Evolutionary conservation across 129 eudicot species (phyloP).

Genomic region (Artemisia annua): DNA sequence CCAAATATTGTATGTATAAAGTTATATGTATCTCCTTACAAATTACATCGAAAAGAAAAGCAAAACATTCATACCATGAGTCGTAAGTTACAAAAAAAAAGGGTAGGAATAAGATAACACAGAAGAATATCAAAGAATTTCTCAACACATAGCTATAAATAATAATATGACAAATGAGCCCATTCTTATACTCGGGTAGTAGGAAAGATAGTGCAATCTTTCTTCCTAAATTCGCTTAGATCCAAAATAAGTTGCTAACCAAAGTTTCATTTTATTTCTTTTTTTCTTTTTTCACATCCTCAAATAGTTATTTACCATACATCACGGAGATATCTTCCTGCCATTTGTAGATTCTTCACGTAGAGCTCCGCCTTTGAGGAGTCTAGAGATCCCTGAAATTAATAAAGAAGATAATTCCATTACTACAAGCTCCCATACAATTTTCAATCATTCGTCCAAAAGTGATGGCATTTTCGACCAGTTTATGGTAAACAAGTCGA

Average conservation of each 20-base stretch:
- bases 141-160: slow-evolving; percentile 26
- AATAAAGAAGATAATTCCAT: not conserved
- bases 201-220: slow-evolving; percentile 19
- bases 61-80: slow-evolving; percentile 24
- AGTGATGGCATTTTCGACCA: not conserved
- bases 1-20: slow-evolving; percentile 23
- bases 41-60: slow-evolving; percentile 16
- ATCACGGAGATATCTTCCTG: slow-evolving; percentile 90
- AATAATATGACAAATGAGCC: slow-evolving; percentile 18
- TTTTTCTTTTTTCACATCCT: not conserved
- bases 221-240: slow-evolving; percentile 3
- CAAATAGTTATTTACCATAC: slow-evolving; percentile 46
- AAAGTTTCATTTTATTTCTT: slow-evolving; percentile 1
- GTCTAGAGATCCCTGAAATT: slow-evolving; percentile 79
- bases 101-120: slow-evolving; percentile 19
- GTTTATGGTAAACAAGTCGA: not conserved
- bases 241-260: slow-evolving; percentile 12
- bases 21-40: slow-evolving; percentile 24
- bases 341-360: slow-evolving; percentile 88
- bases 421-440: not conserved
- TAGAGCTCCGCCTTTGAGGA: slow-evolving; percentile 78
- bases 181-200: slow-evolving; percentile 3
- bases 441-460: not conserved
- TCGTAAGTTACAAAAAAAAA: slow-evolving; percentile 31
- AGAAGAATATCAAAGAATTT: slow-evolving; percentile 40